Conservation (phyloP, 169 alveolate species). For the Plasmodium blacklocki region DNA sequence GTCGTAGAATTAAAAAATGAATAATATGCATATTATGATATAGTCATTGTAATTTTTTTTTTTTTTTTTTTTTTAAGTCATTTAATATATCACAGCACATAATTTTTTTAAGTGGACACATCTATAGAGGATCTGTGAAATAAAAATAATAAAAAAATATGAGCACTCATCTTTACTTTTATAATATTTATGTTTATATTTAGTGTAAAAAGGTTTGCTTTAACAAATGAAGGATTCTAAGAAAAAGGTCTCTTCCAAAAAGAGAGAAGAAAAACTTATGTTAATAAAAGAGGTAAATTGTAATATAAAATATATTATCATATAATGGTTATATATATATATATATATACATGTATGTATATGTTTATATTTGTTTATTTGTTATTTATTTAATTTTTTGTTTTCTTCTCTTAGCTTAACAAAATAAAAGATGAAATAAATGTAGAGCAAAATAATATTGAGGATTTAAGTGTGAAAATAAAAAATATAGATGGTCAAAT, state of each 20-base stretch:
- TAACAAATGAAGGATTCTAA: slow-evolving; percentile 19
- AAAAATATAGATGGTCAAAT: slow-evolving; percentile 43
- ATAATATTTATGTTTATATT: not conserved
- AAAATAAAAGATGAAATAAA: slow-evolving; percentile 19
- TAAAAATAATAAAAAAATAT: not conserved
- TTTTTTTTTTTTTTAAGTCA: too few species aligned
- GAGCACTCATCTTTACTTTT: not conserved
- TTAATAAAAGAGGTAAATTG: slow-evolving; percentile 35
- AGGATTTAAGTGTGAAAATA: slow-evolving; percentile 28
- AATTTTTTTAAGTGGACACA: too few species aligned
- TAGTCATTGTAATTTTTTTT: too few species aligned
- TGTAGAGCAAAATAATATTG: slow-evolving; percentile 42
- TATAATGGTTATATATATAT: too few species aligned
- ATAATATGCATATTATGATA: too few species aligned
- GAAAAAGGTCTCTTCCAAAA: slow-evolving; percentile 27
- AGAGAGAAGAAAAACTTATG: slow-evolving; percentile 30
- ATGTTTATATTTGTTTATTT: not conserved
- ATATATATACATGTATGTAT: too few species aligned
- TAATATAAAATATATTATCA: not conserved
- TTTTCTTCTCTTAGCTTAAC: slow-evolving; percentile 13
- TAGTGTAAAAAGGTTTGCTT: not conserved
- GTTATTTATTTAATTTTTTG: not conserved
- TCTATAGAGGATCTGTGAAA: too few species aligned
- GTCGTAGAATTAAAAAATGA: too few species aligned
- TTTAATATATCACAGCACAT: too few species aligned